Base-by-base conservation (phyloP, 148 eudicot species). In the Chenopodium album region DNA sequence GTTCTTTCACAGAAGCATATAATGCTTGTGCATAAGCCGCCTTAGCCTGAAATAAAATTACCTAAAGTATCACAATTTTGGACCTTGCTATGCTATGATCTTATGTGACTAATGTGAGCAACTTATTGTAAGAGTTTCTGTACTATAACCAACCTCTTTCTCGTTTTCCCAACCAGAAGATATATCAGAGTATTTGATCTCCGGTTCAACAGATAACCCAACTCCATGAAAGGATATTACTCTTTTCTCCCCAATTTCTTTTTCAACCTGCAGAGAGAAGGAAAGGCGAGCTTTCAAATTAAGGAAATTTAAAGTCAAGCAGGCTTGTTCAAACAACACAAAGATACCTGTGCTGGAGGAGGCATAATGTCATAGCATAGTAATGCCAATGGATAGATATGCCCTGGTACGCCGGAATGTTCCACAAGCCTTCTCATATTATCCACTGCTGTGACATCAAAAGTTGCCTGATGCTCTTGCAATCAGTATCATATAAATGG, bases 311-410 rank as follows among this genome's bases (percentile, higher is more conserved):
- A 66, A 52, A 64, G 50, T 22, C 4, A 22, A 29, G 31, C 7
- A 60, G 48, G 86, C 50, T 59, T 23, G 48, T 22, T 31, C 16
- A 67, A 80, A 77, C 78, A 78, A 78, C 52, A 82, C 80, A 73
- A 71, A 80, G 65, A 69, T 79, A 96, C 99, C 97, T 90, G 89
- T 14, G 83, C 84, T 50, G 99, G 99, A 84, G 99, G 99, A 56
- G 99, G 99, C 99, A 96, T 96, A 75, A 96, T 90, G 85, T 96
- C 94, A 82, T 96, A 41, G 90, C 99, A 96, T 76, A 94, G 77
- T 71, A 94, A 22, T 34, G 99, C 86, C 46, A 96, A 64, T 50
- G 99, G 99, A 86, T 92, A 96, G 19, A 94, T 89, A 85, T 94
- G 94, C 74, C 98, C 94, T 28, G 98, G 97, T 85, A 88, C 87